Conservation (phyloP, 306 rosid species). For the Albizia julibrissin region DNA sequence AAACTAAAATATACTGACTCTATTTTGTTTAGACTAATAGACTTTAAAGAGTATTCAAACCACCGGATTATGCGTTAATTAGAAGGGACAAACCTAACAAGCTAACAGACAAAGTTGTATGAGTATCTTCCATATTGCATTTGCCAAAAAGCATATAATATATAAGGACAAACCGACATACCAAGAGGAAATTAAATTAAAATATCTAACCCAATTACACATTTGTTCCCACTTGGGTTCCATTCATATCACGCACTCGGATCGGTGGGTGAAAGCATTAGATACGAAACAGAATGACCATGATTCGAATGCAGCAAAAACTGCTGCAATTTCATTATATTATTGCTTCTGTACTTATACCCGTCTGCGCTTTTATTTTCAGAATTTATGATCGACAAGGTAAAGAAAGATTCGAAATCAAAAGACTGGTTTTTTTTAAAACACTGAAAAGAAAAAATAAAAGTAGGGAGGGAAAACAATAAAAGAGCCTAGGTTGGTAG, state of each 20-base stretch:
- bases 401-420: conserved; percentile 41
- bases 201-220: conserved; percentile 2
- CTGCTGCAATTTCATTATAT: conserved; percentile 44
- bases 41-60: background rate
- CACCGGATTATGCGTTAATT: conserved; percentile 1
- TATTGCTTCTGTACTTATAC: conserved; percentile 45
- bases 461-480: background rate
- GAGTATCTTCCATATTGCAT: background rate
- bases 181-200: background rate
- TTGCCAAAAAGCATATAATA: conserved; percentile 24
- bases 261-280: conserved; percentile 21
- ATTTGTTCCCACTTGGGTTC: conserved; percentile 39
- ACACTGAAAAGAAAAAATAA: background rate
- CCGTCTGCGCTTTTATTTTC: conserved; percentile 38
- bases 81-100: conserved; percentile 10
- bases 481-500: conserved; percentile 12
- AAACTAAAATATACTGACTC: background rate
- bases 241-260: conserved; percentile 42
- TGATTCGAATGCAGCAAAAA: conserved; percentile 49
- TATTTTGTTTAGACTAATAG: background rate
- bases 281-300: conserved; percentile 42
- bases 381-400: conserved; percentile 50
- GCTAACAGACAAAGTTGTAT: background rate
- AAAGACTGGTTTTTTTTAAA: background rate
- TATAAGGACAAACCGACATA: background rate